Evolutionary conservation across 768 basidiomycete genomes (phyloP).

Genomic region (Leucocoprinus sp.): DNA sequence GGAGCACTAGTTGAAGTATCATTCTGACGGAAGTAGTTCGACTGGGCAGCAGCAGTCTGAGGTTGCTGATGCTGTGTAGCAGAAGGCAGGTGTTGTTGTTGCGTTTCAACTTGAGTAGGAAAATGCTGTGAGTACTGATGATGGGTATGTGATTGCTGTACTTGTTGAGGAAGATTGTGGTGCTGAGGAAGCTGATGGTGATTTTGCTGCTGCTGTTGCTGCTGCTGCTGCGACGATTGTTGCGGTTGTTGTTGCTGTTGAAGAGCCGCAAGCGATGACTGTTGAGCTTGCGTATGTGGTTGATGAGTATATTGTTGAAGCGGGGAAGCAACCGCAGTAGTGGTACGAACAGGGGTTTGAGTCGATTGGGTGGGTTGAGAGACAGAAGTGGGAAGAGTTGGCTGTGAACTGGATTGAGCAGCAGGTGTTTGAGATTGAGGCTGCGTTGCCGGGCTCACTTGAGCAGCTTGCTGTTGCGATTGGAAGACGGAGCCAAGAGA

Average conservation of each 20-base stretch:
- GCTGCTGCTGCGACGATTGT: conserved; percentile 25
- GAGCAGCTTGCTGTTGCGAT: conserved; percentile 26
- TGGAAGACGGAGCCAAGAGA: conserved; percentile 39
- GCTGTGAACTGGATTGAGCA: conserved; percentile 22
- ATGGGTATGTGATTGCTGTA: conserved; percentile 35
- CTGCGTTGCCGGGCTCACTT: conserved; percentile 27
- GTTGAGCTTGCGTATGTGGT: conserved; percentile 25
- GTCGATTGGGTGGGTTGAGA: conserved; percentile 30
- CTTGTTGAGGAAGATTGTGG: conserved; percentile 34
- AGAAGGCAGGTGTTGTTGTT: conserved; percentile 19
- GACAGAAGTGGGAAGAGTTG: conserved; percentile 27
- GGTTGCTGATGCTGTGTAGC: conserved; percentile 31
- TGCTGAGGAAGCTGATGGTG: conserved; percentile 28
- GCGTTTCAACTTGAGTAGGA: conserved; percentile 35
- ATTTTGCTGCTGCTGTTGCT: conserved; percentile 26
- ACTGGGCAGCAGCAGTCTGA: conserved; percentile 35
- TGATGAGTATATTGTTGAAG: conserved; percentile 35
- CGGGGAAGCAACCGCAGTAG: conserved; percentile 26
- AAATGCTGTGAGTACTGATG: conserved; percentile 63
- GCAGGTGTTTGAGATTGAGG: conserved; percentile 19
- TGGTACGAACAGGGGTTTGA: conserved; percentile 21
- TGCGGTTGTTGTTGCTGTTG: conserved; percentile 24
- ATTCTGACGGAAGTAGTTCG: conserved; percentile 63
- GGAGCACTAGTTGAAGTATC: conserved; percentile 42
- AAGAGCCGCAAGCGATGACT: conserved; percentile 17